Percentiles rank a stretch among this genome's conserved stretches.
Conservation (phyloP, 2,329 filamentous ascomycete species). For the Monosporascus ibericus region DNA sequence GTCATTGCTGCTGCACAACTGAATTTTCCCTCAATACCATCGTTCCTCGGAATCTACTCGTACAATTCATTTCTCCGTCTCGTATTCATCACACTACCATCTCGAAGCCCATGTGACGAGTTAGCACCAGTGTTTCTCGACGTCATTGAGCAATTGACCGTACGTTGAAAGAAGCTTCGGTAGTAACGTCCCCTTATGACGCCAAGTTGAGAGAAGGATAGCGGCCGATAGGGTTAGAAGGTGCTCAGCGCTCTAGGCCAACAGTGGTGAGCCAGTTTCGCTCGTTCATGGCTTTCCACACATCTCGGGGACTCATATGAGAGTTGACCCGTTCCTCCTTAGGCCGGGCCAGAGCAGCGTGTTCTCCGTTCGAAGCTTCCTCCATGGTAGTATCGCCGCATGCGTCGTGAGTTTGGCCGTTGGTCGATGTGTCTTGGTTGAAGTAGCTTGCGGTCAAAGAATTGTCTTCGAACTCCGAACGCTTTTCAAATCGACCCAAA, state of each 20-base stretch:
- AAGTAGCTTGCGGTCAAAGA: neutral
- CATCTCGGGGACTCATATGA: slow-evolving; percentile 11
- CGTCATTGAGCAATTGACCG: too few species aligned
- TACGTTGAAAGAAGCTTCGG: too few species aligned
- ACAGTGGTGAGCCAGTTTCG: slow-evolving; percentile 17
- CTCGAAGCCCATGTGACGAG: too few species aligned
- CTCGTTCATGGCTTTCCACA: slow-evolving; percentile 22
- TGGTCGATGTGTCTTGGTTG: neutral
- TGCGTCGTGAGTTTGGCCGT: neutral
- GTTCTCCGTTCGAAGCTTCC: neutral
- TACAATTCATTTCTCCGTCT: too few species aligned
- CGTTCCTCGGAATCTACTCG: too few species aligned
- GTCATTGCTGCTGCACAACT: slow-evolving; percentile 8
- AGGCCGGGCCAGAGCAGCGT: too few species aligned
- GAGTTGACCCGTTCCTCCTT: slow-evolving; percentile 10
- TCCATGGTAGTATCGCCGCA: neutral
- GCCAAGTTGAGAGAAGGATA: neutral
- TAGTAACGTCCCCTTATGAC: neutral
- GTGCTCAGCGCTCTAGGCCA: slow-evolving; percentile 6
- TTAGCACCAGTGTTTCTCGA: too few species aligned
- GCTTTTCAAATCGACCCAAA: slow-evolving; percentile 6
- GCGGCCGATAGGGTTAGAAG: neutral
- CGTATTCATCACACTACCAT: too few species aligned
- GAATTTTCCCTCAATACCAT: neutral
- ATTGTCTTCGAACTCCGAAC: neutral